phyloP scores from a whole-genome alignment of 176 grass and related monocot genomes.

The Urochloa ruziziensis region DNA sequence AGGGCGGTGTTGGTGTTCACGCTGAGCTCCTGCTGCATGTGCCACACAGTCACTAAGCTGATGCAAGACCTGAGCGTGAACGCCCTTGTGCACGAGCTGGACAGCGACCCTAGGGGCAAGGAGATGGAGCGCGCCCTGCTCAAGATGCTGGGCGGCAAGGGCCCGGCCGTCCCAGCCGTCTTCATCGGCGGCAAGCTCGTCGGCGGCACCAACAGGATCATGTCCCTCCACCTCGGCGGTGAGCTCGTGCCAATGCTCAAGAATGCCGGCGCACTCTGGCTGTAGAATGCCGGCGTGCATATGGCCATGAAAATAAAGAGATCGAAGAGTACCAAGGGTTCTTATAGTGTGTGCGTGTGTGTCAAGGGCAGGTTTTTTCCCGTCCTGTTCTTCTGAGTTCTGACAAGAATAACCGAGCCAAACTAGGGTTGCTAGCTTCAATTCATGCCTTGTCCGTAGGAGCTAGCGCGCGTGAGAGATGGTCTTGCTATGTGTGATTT shows the following conservation, averaged over 20 bases:
- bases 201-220: conserved; percentile 53
- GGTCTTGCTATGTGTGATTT: not conserved
- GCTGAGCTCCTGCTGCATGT: conserved; percentile 84
- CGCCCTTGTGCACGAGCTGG: conserved; percentile 52
- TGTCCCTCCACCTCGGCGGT: conserved; percentile 51
- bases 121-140: conserved; percentile 56
- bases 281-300: no score
- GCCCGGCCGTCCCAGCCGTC: conserved; percentile 36
- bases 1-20: conserved; percentile 76
- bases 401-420: not conserved
- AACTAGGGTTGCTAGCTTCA: not conserved
- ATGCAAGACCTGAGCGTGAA: conserved; percentile 62
- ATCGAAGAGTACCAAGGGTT: not conserved
- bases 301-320: not conserved
- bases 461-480: not conserved
- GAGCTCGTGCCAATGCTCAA: conserved; percentile 57
- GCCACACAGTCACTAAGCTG: conserved; percentile 64
- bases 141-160: conserved; percentile 36
- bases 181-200: conserved; percentile 52
- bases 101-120: conserved; percentile 47
- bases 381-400: conserved; percentile 14
- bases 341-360: not conserved
- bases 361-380: conserved; percentile 14
- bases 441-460: not conserved
- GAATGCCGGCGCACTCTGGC: conserved; percentile 53